phyloP scores from a whole-genome alignment of 495 filamentous ascomycete genomes.

The Podospora tetraspora region DNA sequence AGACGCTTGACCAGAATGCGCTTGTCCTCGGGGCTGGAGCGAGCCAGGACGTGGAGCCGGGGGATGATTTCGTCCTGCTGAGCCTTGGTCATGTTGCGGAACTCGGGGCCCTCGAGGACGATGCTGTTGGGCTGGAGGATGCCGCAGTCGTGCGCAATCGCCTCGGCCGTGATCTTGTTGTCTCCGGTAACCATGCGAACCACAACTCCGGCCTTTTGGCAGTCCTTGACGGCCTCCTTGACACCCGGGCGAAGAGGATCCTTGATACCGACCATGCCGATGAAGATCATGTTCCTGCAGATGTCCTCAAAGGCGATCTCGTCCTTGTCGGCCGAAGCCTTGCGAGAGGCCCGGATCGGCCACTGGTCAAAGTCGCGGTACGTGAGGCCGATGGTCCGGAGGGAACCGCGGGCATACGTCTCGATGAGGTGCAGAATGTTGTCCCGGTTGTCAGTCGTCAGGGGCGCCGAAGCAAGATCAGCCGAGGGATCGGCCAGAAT shows the following conservation, averaged over 20 bases:
- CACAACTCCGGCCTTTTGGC: constrained; percentile 71
- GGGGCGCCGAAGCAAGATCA: constrained; percentile 46
- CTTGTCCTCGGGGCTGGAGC: constrained; percentile 86
- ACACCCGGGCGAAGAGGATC: constrained; percentile 83
- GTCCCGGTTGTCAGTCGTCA: constrained; percentile 55
- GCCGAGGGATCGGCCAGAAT: constrained; percentile 68
- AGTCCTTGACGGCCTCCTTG: constrained; percentile 64
- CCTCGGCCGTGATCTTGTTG: constrained; percentile 73
- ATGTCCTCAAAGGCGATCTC: constrained; percentile 75
- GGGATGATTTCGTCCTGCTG: constrained; percentile 71
- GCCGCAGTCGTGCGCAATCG: constrained; percentile 78
- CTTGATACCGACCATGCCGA: constrained; percentile 81
- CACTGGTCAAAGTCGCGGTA: constrained; percentile 87
- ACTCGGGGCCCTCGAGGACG: constrained; percentile 79
- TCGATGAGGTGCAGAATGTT: constrained; percentile 62
- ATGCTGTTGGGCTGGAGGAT: constrained; percentile 69
- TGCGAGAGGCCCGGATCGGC: constrained; percentile 67
- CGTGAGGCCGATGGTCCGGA: constrained; percentile 80
- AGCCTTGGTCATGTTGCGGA: constrained; percentile 66
- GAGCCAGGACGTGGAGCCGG: constrained; percentile 72
- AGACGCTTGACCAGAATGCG: constrained; percentile 69
- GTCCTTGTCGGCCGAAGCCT: constrained; percentile 60
- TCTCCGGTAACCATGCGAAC: constrained; percentile 92
- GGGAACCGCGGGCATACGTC: constrained; percentile 71
- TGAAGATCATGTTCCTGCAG: constrained; percentile 63